phyloP scores from a whole-genome alignment of 2,329 filamentous ascomycete species.

The Fusarium phyllophilum region DNA sequence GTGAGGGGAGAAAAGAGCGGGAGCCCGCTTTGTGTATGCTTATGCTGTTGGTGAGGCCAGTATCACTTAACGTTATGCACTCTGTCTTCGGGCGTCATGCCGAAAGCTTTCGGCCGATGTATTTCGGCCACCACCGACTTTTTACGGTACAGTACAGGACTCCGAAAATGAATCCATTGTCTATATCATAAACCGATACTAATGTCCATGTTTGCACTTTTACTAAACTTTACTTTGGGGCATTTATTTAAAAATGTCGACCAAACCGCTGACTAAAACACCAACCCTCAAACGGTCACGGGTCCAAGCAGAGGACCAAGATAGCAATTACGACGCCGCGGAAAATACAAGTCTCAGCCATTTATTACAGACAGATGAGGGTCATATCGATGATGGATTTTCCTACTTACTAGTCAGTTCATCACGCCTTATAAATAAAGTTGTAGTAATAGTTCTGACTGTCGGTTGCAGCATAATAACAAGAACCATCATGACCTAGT shows the following conservation, averaged over 20 bases:
- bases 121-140: constrained; percentile 31
- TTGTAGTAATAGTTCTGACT: background rate
- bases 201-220: background rate
- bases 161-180: background rate
- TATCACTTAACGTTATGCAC: background rate
- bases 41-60: background rate
- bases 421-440: background rate
- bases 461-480: background rate
- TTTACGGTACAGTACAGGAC: background rate
- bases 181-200: background rate
- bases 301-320: background rate
- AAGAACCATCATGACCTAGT: background rate
- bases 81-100: background rate
- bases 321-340: background rate
- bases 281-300: background rate
- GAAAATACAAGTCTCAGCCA: background rate
- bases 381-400: background rate
- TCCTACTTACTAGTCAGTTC: background rate
- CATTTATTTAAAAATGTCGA: background rate
- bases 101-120: constrained; percentile 29
- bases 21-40: background rate
- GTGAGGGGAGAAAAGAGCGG: background rate
- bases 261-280: background rate
- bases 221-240: background rate
- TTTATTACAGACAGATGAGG: background rate